These are phyloP conservation scores for Phytophthora pseudosyringae DNA, from an alignment of 352 stramenopile species.

Conservation along the genomic window DNA sequence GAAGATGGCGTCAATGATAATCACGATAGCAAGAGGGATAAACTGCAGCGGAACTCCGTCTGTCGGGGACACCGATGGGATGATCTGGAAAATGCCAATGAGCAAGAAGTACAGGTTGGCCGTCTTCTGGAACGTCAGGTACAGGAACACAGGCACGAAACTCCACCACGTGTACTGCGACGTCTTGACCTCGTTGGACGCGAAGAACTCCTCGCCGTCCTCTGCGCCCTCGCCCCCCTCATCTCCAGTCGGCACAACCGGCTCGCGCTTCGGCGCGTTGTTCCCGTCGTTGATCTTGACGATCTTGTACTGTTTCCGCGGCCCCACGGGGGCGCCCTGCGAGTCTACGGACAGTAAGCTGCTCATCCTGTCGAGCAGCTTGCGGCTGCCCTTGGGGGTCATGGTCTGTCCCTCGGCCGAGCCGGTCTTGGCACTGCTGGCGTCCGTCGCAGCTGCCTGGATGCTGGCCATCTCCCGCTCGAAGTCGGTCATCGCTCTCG, in stretches of 20 bases:
- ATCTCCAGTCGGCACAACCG: slow-evolving; percentile 4
- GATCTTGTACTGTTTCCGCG: slow-evolving; percentile 67
- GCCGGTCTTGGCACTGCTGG: slow-evolving; percentile 20
- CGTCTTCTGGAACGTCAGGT: slow-evolving; percentile 88
- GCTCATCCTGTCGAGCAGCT: slow-evolving; percentile 46
- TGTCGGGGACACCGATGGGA: slow-evolving; percentile 82
- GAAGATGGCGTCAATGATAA: slow-evolving; percentile 85
- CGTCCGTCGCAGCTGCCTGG: slow-evolving; percentile 14
- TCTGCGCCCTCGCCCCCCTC: slow-evolving; percentile 16
- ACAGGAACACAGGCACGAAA: slow-evolving; percentile 88
- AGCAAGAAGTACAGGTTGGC: slow-evolving; percentile 90
- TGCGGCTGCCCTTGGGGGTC: slow-evolving; percentile 41
- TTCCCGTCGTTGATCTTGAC: slow-evolving; percentile 74
- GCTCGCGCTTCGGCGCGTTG: slow-evolving; percentile 35
- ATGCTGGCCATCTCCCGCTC: slow-evolving; percentile 54
- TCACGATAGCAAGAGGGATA: slow-evolving; percentile 81
- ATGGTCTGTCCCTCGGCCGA: slow-evolving; percentile 23
- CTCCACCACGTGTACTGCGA: slow-evolving; percentile 91
- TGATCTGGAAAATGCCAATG: slow-evolving; percentile 91
- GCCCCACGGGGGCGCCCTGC: slow-evolving; percentile 10
- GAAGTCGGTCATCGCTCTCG: slow-evolving; percentile 54
- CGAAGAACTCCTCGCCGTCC: slow-evolving; percentile 52
- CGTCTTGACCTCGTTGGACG: slow-evolving; percentile 85
- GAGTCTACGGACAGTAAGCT: slow-evolving; percentile 75
- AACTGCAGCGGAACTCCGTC: slow-evolving; percentile 86